Evolutionary conservation across 1,284 basidiomycete genomes (phyloP), one percentile per base, ranked within the genome.

Genomic region (Thelephora terrestris): DNA sequence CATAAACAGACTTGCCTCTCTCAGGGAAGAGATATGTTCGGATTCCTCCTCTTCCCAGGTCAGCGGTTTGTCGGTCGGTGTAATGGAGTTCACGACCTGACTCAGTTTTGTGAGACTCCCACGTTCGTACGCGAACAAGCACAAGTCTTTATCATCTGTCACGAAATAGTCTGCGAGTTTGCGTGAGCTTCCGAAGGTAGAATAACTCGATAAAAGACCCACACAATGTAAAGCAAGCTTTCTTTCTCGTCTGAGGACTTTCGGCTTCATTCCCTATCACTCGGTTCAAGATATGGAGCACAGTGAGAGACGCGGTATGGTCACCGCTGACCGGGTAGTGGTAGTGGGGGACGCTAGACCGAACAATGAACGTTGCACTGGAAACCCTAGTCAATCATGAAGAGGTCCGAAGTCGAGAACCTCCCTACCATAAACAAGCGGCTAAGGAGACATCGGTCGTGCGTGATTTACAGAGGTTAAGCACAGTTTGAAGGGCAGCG

Each of bases 161-260:
- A 89, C 78, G 0, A 93, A 71, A 47, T 80, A 69, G 46, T 80
- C 90, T 91, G 56, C 14, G 47, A 20, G 42, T 23, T 23, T 25
- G 10, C 39, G 25, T 23, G 4, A 25, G 21, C 2, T 20, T 42
- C 6, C 7, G 9, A 21, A 18, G 3, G 9, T 18, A 20, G 25
- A 1, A 17, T 18, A 16, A 43, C 18, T n/a, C 24, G 24, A 37
- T 27, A 48, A 35, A 27, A 34, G 21, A 38, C 73, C 14, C 52
- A 89, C 86, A 78, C 0, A 92, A 63, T 6, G 82, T 74, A 57
- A 84, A 85, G 59, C 85, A 90, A 0, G 85, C 81, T 58, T 73
- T 78, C 2, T 71, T 74, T 45, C 74, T 69, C 24, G 62, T 70
- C 44, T 66, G 62, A 1, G 68, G 60, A 10, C 64, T 60, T 47